These are phyloP conservation scores for Babesia ovata DNA, from an alignment of 169 alveolate species.

Conservation along the genomic window DNA sequence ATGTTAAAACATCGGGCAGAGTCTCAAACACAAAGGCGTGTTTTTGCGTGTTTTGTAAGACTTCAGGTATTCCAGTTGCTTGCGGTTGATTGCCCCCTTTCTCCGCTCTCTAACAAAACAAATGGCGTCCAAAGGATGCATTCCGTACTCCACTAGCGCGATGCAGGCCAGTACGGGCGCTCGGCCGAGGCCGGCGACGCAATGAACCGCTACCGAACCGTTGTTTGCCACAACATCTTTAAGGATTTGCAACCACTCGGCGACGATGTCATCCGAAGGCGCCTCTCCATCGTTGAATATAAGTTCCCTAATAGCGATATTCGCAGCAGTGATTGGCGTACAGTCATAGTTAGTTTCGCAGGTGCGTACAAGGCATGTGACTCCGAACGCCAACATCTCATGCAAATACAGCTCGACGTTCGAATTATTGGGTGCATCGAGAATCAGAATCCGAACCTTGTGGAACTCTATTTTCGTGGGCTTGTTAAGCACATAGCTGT, in stretches of 20 bases:
- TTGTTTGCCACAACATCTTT: slow-evolving; percentile 73
- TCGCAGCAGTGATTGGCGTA: slow-evolving; percentile 63
- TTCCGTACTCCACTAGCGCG: slow-evolving; percentile 88
- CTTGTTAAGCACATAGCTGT: slow-evolving; percentile 78
- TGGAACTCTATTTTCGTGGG: slow-evolving; percentile 87
- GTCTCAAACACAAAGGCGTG: slow-evolving; percentile 58
- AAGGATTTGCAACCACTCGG: slow-evolving; percentile 83
- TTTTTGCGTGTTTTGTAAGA: slow-evolving; percentile 71
- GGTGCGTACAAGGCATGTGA: slow-evolving; percentile 87
- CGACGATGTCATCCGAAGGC: slow-evolving; percentile 84
- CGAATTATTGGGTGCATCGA: slow-evolving; percentile 88
- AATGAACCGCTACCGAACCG: slow-evolving; percentile 90
- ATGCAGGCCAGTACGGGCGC: slow-evolving; percentile 91
- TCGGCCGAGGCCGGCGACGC: slow-evolving; percentile 92
- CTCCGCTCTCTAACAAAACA: slow-evolving; percentile 85
- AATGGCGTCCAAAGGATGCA: slow-evolving; percentile 88
- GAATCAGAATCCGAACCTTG: slow-evolving; percentile 81
- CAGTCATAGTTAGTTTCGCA: slow-evolving; percentile 87
- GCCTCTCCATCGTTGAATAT: slow-evolving; percentile 90
- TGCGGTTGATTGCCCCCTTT: slow-evolving; percentile 84
- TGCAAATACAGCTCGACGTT: slow-evolving; percentile 80
- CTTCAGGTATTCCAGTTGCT: slow-evolving; percentile 76
- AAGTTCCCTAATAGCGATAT: slow-evolving; percentile 83
- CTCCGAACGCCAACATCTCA: slow-evolving; percentile 82
- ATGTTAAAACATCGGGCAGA: slow-evolving; percentile 67